Conservation (phyloP, 2,329 filamentous ascomycete species). For the Rhynchosporium graminicola region DNA sequence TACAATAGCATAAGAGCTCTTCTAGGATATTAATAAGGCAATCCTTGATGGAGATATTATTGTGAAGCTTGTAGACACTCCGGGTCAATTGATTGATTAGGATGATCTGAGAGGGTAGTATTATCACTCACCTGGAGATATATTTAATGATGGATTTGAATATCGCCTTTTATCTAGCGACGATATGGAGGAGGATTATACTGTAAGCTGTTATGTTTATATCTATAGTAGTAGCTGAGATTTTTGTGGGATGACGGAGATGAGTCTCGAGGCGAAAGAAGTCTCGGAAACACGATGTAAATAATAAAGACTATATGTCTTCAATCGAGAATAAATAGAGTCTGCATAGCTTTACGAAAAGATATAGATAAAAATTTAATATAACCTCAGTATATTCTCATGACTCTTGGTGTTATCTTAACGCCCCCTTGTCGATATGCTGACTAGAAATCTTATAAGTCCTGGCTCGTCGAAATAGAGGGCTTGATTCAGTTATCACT, state of each 20-base stretch:
- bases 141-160: constrained; percentile 4
- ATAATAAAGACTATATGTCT: no score
- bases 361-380: no score
- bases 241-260: neutral
- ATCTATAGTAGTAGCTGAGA: neutral
- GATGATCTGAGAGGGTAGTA: constrained; percentile 1
- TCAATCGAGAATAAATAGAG: no score
- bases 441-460: no score
- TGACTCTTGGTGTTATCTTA: no score
- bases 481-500: no score
- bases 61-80: constrained; percentile 3
- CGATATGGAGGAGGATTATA: neutral
- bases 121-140: constrained; percentile 3
- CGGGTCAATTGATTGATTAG: constrained; percentile 1
- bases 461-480: no score
- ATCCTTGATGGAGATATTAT: constrained; percentile 7
- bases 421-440: no score
- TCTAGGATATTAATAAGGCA: neutral
- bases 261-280: no score
- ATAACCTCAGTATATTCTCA: no score
- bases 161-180: neutral
- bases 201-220: neutral
- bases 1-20: neutral
- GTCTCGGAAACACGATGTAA: no score
- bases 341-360: no score